Evolutionary conservation across 345 rosid genomes (phyloP).

Genomic region (Barbarea vulgaris): DNA sequence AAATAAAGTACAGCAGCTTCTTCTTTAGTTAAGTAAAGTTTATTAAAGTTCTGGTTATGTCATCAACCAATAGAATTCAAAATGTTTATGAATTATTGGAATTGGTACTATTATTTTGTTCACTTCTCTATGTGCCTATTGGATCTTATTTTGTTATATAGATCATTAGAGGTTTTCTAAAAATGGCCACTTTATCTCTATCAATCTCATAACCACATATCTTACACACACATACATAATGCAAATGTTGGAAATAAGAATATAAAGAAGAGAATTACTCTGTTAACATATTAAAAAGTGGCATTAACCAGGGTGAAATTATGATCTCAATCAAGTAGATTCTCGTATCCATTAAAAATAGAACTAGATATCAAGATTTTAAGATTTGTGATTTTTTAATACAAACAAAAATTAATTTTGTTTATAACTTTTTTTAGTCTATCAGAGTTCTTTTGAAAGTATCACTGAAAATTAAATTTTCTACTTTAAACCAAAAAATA

Average conservation of each 20-base stretch:
- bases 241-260: background rate
- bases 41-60: background rate
- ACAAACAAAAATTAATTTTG: too few species aligned
- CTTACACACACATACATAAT: background rate
- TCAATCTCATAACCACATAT: background rate
- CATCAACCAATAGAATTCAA: background rate
- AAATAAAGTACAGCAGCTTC: too few species aligned
- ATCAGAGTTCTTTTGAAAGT: too few species aligned
- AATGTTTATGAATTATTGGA: background rate
- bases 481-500: too few species aligned
- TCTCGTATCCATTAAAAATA: too few species aligned
- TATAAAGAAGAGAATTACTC: background rate
- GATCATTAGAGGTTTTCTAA: background rate
- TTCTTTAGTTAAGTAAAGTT: background rate
- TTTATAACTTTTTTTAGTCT: too few species aligned
- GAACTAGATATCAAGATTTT: too few species aligned
- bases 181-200: too few species aligned
- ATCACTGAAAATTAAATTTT: too few species aligned
- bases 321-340: too few species aligned
- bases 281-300: background rate
- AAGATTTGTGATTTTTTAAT: too few species aligned
- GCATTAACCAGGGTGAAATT: background rate
- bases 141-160: background rate
- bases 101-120: background rate
- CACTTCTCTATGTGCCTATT: background rate